A percentile compares a stretch with the other conserved stretches of the same genome.
These are phyloP conservation scores for Erodium texanum DNA, from an alignment of 441 rosid species.

Conservation along the genomic window DNA sequence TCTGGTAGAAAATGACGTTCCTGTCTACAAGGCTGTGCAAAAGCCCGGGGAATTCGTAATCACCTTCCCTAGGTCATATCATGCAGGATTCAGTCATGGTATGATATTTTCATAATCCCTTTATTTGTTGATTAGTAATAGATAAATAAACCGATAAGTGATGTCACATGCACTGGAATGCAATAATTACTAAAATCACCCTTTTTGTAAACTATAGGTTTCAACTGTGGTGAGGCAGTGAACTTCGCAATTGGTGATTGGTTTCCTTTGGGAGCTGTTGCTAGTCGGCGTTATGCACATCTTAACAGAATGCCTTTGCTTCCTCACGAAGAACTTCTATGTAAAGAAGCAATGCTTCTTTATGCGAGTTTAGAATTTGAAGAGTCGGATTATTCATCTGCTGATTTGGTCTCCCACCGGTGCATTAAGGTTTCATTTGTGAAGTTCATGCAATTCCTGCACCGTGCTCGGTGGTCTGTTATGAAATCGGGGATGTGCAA, in stretches of 20 bases:
- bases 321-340: slow-evolving; percentile 95
- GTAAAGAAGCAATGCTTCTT: slow-evolving; percentile 90
- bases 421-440: slow-evolving; percentile 65
- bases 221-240: slow-evolving; percentile 99
- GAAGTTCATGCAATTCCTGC: slow-evolving; percentile 75
- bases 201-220: slow-evolving; percentile 42
- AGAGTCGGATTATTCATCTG: slow-evolving; percentile 47
- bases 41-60: slow-evolving; percentile 93
- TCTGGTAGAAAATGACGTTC: slow-evolving; percentile 71
- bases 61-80: slow-evolving; percentile 95
- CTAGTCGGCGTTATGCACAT: slow-evolving; percentile 84
- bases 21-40: slow-evolving; percentile 94
- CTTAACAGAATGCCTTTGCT: slow-evolving; percentile 86
- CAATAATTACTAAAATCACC: background rate
- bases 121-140: background rate
- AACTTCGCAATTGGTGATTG: slow-evolving; percentile 96
- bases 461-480: slow-evolving; percentile 69
- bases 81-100: slow-evolving; percentile 99
- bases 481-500: slow-evolving; percentile 58
- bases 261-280: slow-evolving; percentile 90
- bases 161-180: background rate
- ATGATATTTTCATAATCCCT: slow-evolving; percentile 16
- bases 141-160: background rate
- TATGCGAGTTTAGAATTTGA: slow-evolving; percentile 39
- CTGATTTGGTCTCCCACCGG: slow-evolving; percentile 49